Evolutionary conservation across 805 yeast genomes (phyloP), one percentile per base, ranked within the genome.

Genomic region (Ogataea methanolica): DNA sequence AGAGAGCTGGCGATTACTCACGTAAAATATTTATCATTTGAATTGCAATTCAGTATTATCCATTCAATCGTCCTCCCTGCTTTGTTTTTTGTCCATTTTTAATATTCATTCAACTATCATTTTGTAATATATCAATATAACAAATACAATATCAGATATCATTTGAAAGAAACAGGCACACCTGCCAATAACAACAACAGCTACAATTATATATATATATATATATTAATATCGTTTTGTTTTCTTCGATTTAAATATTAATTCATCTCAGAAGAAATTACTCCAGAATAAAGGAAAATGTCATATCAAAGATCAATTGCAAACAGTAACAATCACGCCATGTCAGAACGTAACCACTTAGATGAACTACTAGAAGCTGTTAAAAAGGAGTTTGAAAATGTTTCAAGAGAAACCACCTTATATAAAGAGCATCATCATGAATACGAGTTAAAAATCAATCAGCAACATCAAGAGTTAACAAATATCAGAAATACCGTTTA

Each of bases 401-500:
- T 91, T 43, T 78, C 87, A 53, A 82, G 80, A 61, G 97, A 92
- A 68, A 96, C 97, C 15, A 79, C 90, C 44, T 78, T 81, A 54
- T 88, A 83, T 69, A 81, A 92, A 60, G 81, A 88, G 66, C 96
- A 90, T 66, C 92, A 90, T 71, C 96, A 90, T 66, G 97, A 91
- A 65, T 88, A 82, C 58, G 98, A 92, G 68, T 73, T 85, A 58
- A 91, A 91, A 65, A 83, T 89, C 64, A 84, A 80, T 63, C 97
- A 91, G 70, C 97, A 92, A 69, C 83, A 89, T 48, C 86, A 84
- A 45, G 99, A 94, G 68, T 83, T 92, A 79, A 91, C 90, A 63
- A 96, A 88, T 65, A 90, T 92, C 49, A 80, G 97, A 61, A 95
- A 90, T 62, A 88, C 96, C 11, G 96, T 92, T 29, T 90, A 84